Evolutionary conservation across 2,329 filamentous ascomycete genomes (phyloP).

Genomic region (Emergomyces pasteurianus): DNA sequence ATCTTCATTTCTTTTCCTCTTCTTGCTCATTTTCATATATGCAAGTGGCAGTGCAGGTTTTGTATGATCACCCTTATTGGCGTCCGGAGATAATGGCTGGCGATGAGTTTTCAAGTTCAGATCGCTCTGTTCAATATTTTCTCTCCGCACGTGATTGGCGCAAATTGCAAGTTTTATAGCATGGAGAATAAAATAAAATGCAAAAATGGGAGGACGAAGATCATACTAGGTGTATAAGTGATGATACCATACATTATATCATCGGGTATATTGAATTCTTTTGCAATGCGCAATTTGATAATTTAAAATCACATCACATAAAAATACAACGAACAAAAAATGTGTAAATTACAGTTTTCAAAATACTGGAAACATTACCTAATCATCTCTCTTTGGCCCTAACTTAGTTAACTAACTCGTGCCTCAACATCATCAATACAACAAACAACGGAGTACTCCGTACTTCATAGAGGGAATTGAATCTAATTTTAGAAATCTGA

Average conservation of each 20-base stretch:
- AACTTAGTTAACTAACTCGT: too few species aligned
- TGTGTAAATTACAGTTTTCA: background rate
- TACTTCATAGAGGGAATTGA: too few species aligned
- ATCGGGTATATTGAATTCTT: background rate
- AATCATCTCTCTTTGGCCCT: background rate
- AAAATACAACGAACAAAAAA: background rate
- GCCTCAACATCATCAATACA: too few species aligned
- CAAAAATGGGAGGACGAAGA: too few species aligned
- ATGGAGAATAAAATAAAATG: background rate
- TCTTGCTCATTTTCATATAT: conserved; percentile 19
- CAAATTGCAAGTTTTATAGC: background rate
- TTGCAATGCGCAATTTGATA: background rate
- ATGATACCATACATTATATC: background rate
- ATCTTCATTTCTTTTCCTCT: conserved; percentile 21
- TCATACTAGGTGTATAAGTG: background rate
- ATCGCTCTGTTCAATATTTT: background rate
- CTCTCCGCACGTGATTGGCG: background rate
- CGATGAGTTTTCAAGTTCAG: background rate
- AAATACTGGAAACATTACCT: background rate
- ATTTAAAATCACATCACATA: background rate
- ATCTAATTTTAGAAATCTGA: too few species aligned
- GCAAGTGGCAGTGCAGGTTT: background rate
- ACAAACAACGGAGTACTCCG: too few species aligned
- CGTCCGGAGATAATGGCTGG: background rate
- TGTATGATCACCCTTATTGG: background rate